Evolutionary conservation across 352 stramenopile species (phyloP).

Genomic region (Phytophthora colocasiae): DNA sequence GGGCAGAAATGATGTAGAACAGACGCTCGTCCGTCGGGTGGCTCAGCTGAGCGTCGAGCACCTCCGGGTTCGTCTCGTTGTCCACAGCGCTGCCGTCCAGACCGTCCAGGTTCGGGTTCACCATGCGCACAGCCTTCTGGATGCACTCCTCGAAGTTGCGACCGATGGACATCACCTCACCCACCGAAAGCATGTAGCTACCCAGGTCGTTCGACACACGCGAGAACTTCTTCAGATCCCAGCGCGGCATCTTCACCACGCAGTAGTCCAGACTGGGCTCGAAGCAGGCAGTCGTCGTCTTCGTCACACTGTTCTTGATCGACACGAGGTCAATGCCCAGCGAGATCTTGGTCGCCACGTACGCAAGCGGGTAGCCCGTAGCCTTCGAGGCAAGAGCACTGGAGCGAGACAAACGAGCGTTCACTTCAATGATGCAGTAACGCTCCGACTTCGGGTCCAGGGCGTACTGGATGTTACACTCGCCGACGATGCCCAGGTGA

Average conservation of each 20-base stretch:
- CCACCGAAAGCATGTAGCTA: slow-evolving; percentile 96
- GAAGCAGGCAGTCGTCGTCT: slow-evolving; percentile 97
- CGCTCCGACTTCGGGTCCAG: slow-evolving; percentile 94
- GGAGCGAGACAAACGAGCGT: slow-evolving; percentile 97
- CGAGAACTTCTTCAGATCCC: slow-evolving; percentile 96
- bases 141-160: slow-evolving; percentile 97
- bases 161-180: slow-evolving; percentile 98
- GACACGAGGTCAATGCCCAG: slow-evolving; percentile 94
- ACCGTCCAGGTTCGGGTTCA: slow-evolving; percentile 91
- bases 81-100: slow-evolving; percentile 85
- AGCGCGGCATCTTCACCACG: slow-evolving; percentile 97
- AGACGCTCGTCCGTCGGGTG: slow-evolving; percentile 93
- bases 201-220: slow-evolving; percentile 76
- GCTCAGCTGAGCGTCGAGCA: slow-evolving; percentile 91
- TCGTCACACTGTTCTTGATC: slow-evolving; percentile 95
- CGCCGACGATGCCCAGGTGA: slow-evolving; percentile 97
- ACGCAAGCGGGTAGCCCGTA: slow-evolving; percentile 98
- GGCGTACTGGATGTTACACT: slow-evolving; percentile 99
- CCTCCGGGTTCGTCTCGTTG: slow-evolving; percentile 69
- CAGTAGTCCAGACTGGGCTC: slow-evolving; percentile 99
- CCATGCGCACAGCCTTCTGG: slow-evolving; percentile 98
- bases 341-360: slow-evolving; percentile 98
- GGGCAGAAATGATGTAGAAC: slow-evolving; percentile 89
- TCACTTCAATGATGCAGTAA: slow-evolving; percentile 99
- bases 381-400: slow-evolving; percentile 98